These are phyloP conservation scores for Raffaelea arxii DNA, from an alignment of 2,329 filamentous ascomycete species.

Conservation along the genomic window DNA sequence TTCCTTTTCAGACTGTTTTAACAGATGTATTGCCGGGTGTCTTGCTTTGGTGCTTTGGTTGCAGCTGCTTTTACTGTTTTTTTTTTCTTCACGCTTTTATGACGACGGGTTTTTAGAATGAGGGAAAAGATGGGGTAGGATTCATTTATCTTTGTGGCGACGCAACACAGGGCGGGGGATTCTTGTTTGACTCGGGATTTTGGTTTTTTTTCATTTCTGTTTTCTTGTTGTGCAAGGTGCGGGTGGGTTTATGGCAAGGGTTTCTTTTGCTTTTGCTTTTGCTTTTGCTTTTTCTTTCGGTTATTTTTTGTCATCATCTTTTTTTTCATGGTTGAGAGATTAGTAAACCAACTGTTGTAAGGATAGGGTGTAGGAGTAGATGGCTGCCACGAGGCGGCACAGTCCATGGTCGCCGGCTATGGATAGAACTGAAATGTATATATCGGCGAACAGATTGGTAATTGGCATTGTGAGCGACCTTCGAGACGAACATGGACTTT, in stretches of 20 bases:
- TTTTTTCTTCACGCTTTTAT: constrained; percentile 1
- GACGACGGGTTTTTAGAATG: neutral
- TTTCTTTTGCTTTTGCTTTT: neutral
- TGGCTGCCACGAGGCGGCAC: too few species aligned
- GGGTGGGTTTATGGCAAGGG: neutral
- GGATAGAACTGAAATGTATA: too few species aligned
- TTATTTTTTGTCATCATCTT: neutral
- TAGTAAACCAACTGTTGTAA: too few species aligned
- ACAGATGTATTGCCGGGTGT: neutral
- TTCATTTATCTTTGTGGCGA: too few species aligned
- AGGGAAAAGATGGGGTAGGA: neutral
- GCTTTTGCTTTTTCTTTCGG: neutral
- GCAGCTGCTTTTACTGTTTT: neutral
- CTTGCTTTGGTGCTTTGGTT: neutral
- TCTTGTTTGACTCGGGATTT: too few species aligned
- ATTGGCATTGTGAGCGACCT: too few species aligned
- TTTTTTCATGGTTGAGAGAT: neutral
- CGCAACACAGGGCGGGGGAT: too few species aligned
- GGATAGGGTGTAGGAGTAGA: constrained; percentile 7
- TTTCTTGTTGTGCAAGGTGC: neutral
- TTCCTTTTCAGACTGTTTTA: neutral
- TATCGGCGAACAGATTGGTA: too few species aligned
- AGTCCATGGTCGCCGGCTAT: too few species aligned
- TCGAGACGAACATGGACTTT: too few species aligned
- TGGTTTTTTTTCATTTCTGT: neutral